Evolutionary conservation across 2,329 filamentous ascomycete genomes (phyloP).

Genomic region (Ambrosiella xylebori): DNA sequence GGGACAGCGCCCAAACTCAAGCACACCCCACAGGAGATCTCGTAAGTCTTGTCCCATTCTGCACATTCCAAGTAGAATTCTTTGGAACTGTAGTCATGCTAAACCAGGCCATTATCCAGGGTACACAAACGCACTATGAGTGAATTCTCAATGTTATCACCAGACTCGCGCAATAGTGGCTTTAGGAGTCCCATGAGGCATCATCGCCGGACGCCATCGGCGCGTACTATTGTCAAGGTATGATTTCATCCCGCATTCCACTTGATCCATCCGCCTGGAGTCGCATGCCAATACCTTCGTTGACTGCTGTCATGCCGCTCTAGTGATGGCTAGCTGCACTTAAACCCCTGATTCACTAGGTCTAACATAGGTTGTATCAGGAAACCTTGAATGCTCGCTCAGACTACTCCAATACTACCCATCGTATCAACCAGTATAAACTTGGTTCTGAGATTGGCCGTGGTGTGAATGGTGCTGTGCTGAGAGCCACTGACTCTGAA

Average conservation of each 20-base stretch:
- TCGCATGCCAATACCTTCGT: not conserved
- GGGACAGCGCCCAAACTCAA: conserved; percentile 3
- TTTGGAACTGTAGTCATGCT: not conserved
- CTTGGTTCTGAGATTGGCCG: conserved; percentile 93
- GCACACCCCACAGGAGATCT: not conserved
- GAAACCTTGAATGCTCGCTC: conserved; percentile 85
- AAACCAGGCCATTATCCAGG: not conserved
- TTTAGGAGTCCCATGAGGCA: conserved; percentile 35
- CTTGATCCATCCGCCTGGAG: not conserved
- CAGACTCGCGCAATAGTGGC: conserved; percentile 2
- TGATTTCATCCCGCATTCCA: not conserved
- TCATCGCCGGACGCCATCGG: conserved; percentile 39
- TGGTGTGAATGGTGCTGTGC: conserved; percentile 87
- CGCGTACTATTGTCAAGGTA: conserved; percentile 41
- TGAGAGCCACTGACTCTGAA: conserved; percentile 77
- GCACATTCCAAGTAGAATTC: not conserved
- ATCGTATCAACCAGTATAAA: conserved; percentile 85
- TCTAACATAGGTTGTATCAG: conserved; percentile 24
- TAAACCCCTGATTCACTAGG: not conserved
- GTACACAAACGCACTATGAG: conserved; percentile 11
- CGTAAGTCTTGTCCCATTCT: conserved; percentile 1
- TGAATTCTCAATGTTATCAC: conserved; percentile 11
- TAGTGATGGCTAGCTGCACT: not conserved
- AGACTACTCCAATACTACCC: conserved; percentile 74
- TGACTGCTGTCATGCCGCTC: too few relatives aligned